Percentiles rank a stretch among this genome's conserved stretches.
These are phyloP conservation scores for Penicillium cataractarum DNA, from an alignment of 495 filamentous ascomycete genomes.

Conservation along the genomic window DNA sequence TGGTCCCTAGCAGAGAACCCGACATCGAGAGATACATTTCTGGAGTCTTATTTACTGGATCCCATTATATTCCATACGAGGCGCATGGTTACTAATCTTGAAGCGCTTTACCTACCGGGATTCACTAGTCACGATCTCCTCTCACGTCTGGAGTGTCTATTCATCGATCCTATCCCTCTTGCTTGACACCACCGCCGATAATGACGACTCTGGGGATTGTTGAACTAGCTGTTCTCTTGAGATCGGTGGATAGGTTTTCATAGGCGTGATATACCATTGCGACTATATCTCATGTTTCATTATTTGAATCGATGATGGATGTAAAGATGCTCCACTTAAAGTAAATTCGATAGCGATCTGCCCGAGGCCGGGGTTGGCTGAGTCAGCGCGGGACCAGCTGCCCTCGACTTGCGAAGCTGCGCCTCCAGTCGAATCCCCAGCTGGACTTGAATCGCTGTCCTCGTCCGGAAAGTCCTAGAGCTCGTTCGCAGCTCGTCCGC, in stretches of 20 bases:
- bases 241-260: neutral
- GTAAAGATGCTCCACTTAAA: neutral
- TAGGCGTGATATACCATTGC: no score
- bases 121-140: neutral
- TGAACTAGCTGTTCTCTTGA: neutral
- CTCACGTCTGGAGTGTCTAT: slow-evolving; percentile 8
- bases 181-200: neutral
- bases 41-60: slow-evolving; percentile 3
- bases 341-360: neutral
- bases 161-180: neutral
- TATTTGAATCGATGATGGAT: no score
- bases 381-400: slow-evolving; percentile 25
- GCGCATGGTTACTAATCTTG: no score
- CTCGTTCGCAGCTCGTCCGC: slow-evolving; percentile 2
- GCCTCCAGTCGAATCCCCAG: slow-evolving; percentile 1
- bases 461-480: neutral
- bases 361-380: slow-evolving; percentile 17
- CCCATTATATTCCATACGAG: neutral
- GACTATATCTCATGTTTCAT: no score
- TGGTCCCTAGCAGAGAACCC: neutral
- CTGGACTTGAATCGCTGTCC: slow-evolving; percentile 1
- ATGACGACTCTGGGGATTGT: slow-evolving; percentile 4
- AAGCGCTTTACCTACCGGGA: neutral
- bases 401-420: slow-evolving; percentile 12
- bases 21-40: slow-evolving; percentile 2